Evolutionary conservation across 1,284 basidiomycete genomes (phyloP).

Genomic region (Trichosporon asahii): DNA sequence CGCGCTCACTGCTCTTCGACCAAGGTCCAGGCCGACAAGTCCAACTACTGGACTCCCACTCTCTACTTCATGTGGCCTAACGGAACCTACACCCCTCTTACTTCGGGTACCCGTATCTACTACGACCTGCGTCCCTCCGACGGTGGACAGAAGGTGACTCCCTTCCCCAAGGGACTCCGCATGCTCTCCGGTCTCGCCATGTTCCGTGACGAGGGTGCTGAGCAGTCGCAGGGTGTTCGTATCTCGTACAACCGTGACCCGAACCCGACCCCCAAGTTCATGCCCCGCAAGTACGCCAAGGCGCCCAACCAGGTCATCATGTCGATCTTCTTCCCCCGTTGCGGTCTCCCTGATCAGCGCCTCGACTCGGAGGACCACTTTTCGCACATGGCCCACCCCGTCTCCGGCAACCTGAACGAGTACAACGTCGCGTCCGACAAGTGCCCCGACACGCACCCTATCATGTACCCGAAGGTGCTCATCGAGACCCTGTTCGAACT

Average conservation of each 20-base stretch:
- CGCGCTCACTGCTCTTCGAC: slow-evolving; percentile 35
- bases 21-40: slow-evolving; percentile 50
- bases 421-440: not conserved
- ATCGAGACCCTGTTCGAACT: slow-evolving; percentile 9
- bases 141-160: slow-evolving; percentile 20
- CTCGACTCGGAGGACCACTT: slow-evolving; percentile 53
- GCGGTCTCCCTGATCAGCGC: slow-evolving; percentile 32
- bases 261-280: slow-evolving; percentile 4
- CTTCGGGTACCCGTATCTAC: slow-evolving; percentile 37
- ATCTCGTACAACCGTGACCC: slow-evolving; percentile 11
- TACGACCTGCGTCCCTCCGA: slow-evolving; percentile 30
- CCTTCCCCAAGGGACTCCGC: slow-evolving; percentile 53
- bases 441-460: slow-evolving; percentile 22
- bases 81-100: slow-evolving; percentile 33
- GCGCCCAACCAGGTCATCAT: slow-evolving; percentile 1
- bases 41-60: slow-evolving; percentile 54
- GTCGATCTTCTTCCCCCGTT: slow-evolving; percentile 37
- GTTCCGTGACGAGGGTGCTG: slow-evolving; percentile 1
- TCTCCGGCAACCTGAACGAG: slow-evolving; percentile 30
- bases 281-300: not conserved
- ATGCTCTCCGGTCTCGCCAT: slow-evolving; percentile 52
- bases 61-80: slow-evolving; percentile 52
- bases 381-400: slow-evolving; percentile 50
- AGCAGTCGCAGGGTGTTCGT: slow-evolving; percentile 17
- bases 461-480: slow-evolving; percentile 38